Base-by-base conservation (phyloP, 2,329 filamentous ascomycete species). In the Cladophialophora psammophila region DNA sequence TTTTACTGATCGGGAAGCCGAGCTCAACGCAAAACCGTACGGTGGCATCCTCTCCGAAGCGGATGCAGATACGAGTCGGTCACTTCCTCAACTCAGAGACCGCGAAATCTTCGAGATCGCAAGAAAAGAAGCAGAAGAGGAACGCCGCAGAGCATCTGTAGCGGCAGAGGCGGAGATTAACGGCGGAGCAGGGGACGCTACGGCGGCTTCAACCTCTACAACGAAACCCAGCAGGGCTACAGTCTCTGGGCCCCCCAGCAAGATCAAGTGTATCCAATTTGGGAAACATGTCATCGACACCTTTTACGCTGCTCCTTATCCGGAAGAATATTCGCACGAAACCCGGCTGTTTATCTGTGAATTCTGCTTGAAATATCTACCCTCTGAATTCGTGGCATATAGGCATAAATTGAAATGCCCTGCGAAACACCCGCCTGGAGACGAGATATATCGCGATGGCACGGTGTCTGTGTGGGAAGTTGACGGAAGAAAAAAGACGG, bases 341-440 rank as follows among this genome's bases (percentile, higher is more conserved):
- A 90, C 92, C 35, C 91, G 97, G 42, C 86, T 99, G n/a, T 98
- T 97, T 80, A 98, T 99, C 70, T 99, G 95, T 84, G 96, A 99
- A 78, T 99, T 98, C 79, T 99, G 95, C 77, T 84, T 99, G 67
- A 99, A 98, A 80, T 99, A 99, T 81, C 97, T 99, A 93, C 97
- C 96, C 79, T 98, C 95, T 18, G 94, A 97, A 77, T 98, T 96
- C 75, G 95, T 99, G 34, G 94, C 95, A 13, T 98, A 94, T 93
- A 88, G 95, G 61, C 95, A 99, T 80, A 98, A 98, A 81, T 87
- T 93, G 74, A 99, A 99, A 82, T 99, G 95, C 74, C 91, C 93
- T 5, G 93, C 93, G 40, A 98, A 98, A 78, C 94, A 98, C 75
- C 96, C 95, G 3, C 96, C 96, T 0, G 95, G 95, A 31, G 95